These are phyloP conservation scores for Scheffersomyces segobiensis DNA, from an alignment of 1,139 yeast species.

Conservation along the genomic window DNA sequence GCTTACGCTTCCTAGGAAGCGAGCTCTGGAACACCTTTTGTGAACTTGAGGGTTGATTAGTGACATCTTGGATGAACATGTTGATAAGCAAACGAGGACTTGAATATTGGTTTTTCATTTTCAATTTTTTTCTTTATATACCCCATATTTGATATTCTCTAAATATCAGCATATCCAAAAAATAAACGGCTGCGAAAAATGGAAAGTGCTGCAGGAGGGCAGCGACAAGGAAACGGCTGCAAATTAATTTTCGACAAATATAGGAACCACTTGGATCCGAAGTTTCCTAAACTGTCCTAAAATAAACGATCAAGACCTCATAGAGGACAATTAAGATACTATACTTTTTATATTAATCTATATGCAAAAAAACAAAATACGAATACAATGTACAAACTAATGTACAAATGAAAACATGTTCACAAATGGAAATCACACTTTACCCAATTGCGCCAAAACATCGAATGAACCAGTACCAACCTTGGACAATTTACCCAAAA, in stretches of 20 bases:
- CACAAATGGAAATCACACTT: background rate
- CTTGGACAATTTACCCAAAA: conserved; percentile 84
- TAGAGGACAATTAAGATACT: background rate
- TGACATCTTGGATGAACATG: background rate
- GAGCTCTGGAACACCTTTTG: background rate
- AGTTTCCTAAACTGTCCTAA: background rate
- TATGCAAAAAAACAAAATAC: background rate
- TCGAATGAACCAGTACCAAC: conserved; percentile 98
- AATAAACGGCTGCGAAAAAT: background rate
- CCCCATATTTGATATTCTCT: background rate
- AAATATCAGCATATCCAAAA: background rate
- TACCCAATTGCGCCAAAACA: conserved; percentile 61
- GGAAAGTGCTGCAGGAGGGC: background rate
- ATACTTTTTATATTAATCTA: conserved; percentile 1
- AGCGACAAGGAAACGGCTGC: background rate
- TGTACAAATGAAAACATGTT: background rate
- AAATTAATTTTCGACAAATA: background rate
- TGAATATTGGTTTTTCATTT: background rate
- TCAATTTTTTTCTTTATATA: background rate
- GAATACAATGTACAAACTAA: background rate
- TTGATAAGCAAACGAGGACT: background rate
- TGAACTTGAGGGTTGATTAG: background rate
- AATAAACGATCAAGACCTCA: no score
- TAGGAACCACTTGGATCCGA: background rate
- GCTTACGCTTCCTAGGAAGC: background rate